Conservation (phyloP, 1,139 yeast species). For the Pichia norvegensis region DNA sequence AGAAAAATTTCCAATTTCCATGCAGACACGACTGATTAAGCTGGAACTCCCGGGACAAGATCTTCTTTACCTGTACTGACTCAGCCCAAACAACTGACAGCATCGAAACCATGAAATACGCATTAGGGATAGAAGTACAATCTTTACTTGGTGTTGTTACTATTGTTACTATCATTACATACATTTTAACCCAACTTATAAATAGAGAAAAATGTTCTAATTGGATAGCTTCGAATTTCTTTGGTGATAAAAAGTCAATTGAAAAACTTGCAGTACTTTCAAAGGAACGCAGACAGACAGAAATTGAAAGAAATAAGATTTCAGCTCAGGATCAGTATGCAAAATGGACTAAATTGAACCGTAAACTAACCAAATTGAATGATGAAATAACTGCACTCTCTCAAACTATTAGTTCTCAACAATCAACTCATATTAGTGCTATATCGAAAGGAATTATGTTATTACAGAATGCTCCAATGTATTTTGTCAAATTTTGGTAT, state of each 20-base stretch:
- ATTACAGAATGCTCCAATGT: conserved; percentile 38
- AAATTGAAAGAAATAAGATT: conserved; percentile 49
- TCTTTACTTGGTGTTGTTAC: conserved; percentile 2
- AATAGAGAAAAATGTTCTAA: conserved; percentile 1
- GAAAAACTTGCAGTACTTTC: background rate
- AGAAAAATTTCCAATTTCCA: background rate
- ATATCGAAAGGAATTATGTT: conserved; percentile 30
- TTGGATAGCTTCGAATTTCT: conserved; percentile 1
- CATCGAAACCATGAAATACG: background rate
- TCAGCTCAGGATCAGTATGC: conserved; percentile 94
- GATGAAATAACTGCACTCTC: conserved; percentile 36
- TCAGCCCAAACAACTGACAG: no score
- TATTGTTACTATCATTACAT: background rate
- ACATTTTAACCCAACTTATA: background rate
- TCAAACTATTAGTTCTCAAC: conserved; percentile 34
- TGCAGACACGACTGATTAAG: background rate
- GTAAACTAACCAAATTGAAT: conserved; percentile 55
- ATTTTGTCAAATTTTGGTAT: conserved; percentile 48
- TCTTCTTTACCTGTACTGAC: no score
- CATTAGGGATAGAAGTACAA: conserved; percentile 1
- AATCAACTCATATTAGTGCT: conserved; percentile 24
- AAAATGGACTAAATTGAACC: conserved; percentile 86
- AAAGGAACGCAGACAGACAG: conserved; percentile 39
- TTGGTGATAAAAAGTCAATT: background rate
- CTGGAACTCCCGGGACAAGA: background rate